phyloP scores from a whole-genome alignment of 176 grass and related monocot genomes.

The Carex myosuroides region DNA sequence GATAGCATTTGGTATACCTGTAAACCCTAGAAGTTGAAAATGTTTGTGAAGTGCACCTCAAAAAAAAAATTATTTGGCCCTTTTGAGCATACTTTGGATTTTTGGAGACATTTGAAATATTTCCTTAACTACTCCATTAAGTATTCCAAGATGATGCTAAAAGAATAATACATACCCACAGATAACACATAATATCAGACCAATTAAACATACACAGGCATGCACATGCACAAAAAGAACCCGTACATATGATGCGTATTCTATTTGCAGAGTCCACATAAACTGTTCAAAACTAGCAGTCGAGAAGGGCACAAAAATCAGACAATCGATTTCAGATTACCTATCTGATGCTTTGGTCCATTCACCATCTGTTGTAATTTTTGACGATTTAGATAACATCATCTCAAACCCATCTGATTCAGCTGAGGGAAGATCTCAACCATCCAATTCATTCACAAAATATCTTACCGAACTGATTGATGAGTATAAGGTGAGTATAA shows the following conservation, averaged over 20 bases:
- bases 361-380: constrained; percentile 80
- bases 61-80: background rate
- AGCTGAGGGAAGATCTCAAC: constrained; percentile 44
- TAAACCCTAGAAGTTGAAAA: constrained; percentile 19
- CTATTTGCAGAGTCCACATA: constrained; percentile 62
- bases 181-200: background rate
- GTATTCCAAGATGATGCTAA: background rate
- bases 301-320: constrained; percentile 60
- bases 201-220: background rate
- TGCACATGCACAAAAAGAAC: background rate
- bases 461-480: constrained; percentile 73
- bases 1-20: background rate
- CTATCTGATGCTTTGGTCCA: constrained; percentile 64
- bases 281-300: constrained; percentile 76
- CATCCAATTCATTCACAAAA: constrained; percentile 56
- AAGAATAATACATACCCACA: background rate
- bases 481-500: constrained; percentile 57
- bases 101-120: background rate
- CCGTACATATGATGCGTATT: constrained; percentile 9
- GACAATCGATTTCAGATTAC: constrained; percentile 50
- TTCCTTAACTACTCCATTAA: background rate
- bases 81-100: background rate
- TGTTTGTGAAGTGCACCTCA: background rate
- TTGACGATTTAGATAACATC: constrained; percentile 80
- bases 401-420: constrained; percentile 71